Percentiles rank a stretch among this genome's conserved stretches.
phyloP scores from a whole-genome alignment of 768 basidiomycete species.

The Leccinum olivaceopallidum region DNA sequence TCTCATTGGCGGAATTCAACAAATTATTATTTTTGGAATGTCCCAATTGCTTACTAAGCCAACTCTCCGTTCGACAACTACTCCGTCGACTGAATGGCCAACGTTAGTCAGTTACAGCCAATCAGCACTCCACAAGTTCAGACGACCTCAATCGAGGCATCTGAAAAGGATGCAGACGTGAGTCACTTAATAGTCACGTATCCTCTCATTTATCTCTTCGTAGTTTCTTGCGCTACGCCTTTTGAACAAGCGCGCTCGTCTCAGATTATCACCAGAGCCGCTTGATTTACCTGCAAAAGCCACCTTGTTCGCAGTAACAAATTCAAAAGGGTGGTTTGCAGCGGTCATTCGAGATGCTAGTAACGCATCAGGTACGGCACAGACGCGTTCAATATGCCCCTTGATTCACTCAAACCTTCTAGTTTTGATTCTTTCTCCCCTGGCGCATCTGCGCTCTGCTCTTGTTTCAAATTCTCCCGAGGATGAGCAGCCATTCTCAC shows the following conservation, averaged over 20 bases:
- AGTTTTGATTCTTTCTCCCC: constrained; percentile 66
- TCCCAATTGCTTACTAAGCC: neutral
- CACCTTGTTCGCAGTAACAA: constrained; percentile 58
- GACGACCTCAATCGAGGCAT: constrained; percentile 23
- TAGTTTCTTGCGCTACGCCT: constrained; percentile 43
- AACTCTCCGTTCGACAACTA: neutral
- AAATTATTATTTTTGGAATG: too few species aligned
- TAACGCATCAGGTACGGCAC: constrained; percentile 39
- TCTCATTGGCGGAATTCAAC: too few species aligned
- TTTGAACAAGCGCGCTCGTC: constrained; percentile 62
- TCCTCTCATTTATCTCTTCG: neutral
- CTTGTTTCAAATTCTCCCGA: constrained; percentile 43
- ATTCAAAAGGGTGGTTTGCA: constrained; percentile 68
- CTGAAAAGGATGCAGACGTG: constrained; percentile 34
- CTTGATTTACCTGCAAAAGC: constrained; percentile 49
- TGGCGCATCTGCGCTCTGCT: constrained; percentile 58
- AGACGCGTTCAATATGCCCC: neutral
- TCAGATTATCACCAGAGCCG: constrained; percentile 56
- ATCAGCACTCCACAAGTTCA: constrained; percentile 25
- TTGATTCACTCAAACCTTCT: neutral
- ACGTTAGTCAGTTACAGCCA: constrained; percentile 35
- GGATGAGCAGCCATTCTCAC: constrained; percentile 45
- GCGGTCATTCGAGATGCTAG: constrained; percentile 46
- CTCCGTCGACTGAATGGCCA: constrained; percentile 19
- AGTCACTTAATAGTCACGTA: neutral